A percentile compares a stretch with the other conserved stretches of the same genome.
Evolutionary conservation across 2,329 filamentous ascomycete species (phyloP).

Genomic region (Mycosphaerelloides madeirae): DNA sequence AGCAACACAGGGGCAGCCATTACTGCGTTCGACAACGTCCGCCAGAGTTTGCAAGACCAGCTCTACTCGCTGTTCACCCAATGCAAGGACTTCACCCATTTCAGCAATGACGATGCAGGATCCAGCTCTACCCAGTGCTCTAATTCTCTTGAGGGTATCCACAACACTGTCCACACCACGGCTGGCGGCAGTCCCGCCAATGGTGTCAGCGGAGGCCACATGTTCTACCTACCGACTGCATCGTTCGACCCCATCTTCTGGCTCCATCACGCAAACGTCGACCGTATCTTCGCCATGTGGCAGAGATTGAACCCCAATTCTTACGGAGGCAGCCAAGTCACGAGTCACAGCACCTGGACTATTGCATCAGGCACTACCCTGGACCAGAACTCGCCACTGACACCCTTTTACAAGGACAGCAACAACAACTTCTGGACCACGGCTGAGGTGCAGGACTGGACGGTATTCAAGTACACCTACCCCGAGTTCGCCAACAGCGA

Average conservation of each 20-base stretch:
- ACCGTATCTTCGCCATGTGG: slow-evolving; percentile 33
- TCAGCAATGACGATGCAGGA: slow-evolving; percentile 23
- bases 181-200: slow-evolving; percentile 19
- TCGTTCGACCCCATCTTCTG: slow-evolving; percentile 33
- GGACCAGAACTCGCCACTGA: slow-evolving; percentile 28
- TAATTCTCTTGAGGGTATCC: slow-evolving; percentile 24
- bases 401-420: slow-evolving; percentile 61
- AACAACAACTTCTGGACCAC: slow-evolving; percentile 68
- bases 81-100: slow-evolving; percentile 23
- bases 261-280: slow-evolving; percentile 34
- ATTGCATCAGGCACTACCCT: slow-evolving; percentile 23
- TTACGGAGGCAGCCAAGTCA: slow-evolving; percentile 23
- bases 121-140: slow-evolving; percentile 19
- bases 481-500: slow-evolving; percentile 54
- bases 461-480: slow-evolving; percentile 69
- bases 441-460: slow-evolving; percentile 52
- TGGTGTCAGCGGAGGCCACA: slow-evolving; percentile 24
- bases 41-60: slow-evolving; percentile 22
- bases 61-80: slow-evolving; percentile 24
- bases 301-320: slow-evolving; percentile 25
- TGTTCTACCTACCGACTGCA: slow-evolving; percentile 29
- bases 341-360: slow-evolving; percentile 29
- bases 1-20: slow-evolving; percentile 13
- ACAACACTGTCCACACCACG: slow-evolving; percentile 26
- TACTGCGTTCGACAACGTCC: slow-evolving; percentile 17